Evolutionary conservation across 805 yeast genomes (phyloP).

Genomic region (Wickerhamiella lipophila): DNA sequence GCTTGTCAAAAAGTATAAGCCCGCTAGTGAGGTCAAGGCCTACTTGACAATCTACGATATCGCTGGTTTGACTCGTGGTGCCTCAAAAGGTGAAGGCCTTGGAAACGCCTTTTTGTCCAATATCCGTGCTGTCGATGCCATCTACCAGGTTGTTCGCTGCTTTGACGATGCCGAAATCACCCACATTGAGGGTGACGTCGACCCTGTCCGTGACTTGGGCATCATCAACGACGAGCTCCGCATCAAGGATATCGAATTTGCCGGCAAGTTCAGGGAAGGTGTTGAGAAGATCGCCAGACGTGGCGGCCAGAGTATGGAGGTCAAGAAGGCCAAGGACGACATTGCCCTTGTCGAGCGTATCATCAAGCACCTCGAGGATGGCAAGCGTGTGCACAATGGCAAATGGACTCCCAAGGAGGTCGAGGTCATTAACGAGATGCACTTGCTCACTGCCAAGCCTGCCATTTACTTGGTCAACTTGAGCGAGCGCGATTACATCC

Average conservation of each 20-base stretch:
- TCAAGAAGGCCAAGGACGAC: conserved; percentile 79
- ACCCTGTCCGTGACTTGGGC: conserved; percentile 88
- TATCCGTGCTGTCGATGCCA: conserved; percentile 95
- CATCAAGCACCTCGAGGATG: conserved; percentile 64
- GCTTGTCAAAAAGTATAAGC: conserved; percentile 47
- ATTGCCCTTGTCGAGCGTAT: conserved; percentile 60
- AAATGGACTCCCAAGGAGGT: conserved; percentile 86
- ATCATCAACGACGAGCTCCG: conserved; percentile 85
- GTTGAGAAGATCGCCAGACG: conserved; percentile 68
- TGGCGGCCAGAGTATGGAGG: conserved; percentile 83
- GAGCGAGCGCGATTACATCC: conserved; percentile 74
- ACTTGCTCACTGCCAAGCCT: conserved; percentile 88
- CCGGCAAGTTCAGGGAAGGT: conserved; percentile 67
- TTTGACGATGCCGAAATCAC: conserved; percentile 96
- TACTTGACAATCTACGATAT: conserved; percentile 87
- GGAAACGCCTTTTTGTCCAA: conserved; percentile 96
- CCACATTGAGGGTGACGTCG: conserved; percentile 92
- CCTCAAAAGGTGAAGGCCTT: conserved; percentile 91
- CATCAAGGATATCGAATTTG: conserved; percentile 92
- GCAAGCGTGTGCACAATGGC: conserved; percentile 78
- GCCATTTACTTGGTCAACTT: conserved; percentile 83
- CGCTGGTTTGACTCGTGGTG: conserved; percentile 97
- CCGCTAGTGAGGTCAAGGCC: conserved; percentile 83
- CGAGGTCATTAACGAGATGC: conserved; percentile 75
- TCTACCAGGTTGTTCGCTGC: conserved; percentile 94